Conservation (phyloP, 768 basidiomycete species). For the Boletus rubescentipes region DNA sequence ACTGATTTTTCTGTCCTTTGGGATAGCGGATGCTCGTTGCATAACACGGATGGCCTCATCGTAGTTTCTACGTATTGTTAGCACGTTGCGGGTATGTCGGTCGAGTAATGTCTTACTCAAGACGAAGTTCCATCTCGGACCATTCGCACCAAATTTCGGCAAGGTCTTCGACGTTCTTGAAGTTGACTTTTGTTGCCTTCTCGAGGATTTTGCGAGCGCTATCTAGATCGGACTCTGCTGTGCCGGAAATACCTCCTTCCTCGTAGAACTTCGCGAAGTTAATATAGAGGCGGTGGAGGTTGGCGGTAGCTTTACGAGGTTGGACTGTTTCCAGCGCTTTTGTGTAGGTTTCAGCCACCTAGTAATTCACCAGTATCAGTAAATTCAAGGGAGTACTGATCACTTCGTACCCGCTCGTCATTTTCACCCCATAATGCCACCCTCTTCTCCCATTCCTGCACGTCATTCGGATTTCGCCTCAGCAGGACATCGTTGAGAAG, state of each 20-base stretch:
- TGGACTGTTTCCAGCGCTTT: constrained; percentile 84
- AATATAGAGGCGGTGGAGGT: constrained; percentile 85
- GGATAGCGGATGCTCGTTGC: constrained; percentile 92
- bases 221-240: constrained; percentile 79
- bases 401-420: constrained; percentile 74
- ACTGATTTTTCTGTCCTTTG: constrained; percentile 86
- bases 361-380: constrained; percentile 3
- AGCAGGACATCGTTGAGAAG: constrained; percentile 93
- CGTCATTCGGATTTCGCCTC: constrained; percentile 93
- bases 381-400: background rate
- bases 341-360: constrained; percentile 94
- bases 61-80: constrained; percentile 69
- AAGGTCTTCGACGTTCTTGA: constrained; percentile 94
- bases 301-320: constrained; percentile 87
- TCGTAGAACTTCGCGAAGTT: constrained; percentile 99
- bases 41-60: constrained; percentile 94
- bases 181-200: constrained; percentile 88
- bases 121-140: constrained; percentile 96
- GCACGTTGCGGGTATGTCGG: background rate
- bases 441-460: constrained; percentile 99
- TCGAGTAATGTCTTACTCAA: constrained; percentile 64
- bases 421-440: constrained; percentile 91
- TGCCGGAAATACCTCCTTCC: constrained; percentile 80
- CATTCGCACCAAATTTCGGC: constrained; percentile 99
- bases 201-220: constrained; percentile 92